phyloP scores from a whole-genome alignment of 176 grass and related monocot genomes.

The Rhynchospora tenuis region DNA sequence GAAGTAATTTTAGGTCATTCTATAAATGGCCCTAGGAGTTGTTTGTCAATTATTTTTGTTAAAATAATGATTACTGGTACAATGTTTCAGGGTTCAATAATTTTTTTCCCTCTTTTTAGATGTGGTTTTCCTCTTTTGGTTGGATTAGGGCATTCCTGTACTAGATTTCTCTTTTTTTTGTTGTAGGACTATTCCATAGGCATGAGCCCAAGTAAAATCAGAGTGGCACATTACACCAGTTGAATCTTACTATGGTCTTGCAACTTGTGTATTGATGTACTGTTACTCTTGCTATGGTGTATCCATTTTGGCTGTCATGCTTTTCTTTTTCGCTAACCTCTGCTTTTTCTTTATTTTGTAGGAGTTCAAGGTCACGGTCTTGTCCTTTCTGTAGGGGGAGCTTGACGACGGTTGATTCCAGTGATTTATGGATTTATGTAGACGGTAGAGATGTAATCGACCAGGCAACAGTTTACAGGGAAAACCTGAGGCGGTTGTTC shows the following conservation, averaged over 20 bases:
- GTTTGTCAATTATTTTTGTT: not conserved
- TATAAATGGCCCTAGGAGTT: not conserved
- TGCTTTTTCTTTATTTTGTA: slow-evolving; percentile 27
- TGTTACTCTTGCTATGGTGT: not conserved
- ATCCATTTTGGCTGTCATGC: not conserved
- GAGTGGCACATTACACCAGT: not conserved
- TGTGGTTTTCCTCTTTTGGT: not conserved
- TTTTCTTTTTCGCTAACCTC: not conserved
- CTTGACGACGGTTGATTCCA: slow-evolving; percentile 62
- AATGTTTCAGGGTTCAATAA: not conserved
- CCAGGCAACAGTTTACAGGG: slow-evolving; percentile 49
- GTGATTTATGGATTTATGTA: slow-evolving; percentile 76
- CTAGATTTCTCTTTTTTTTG: not conserved
- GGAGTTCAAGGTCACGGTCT: slow-evolving; percentile 76
- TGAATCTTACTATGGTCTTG: not conserved
- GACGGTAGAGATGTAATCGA: slow-evolving; percentile 62
- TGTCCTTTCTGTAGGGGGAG: slow-evolving; percentile 84
- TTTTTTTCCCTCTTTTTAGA: not conserved
- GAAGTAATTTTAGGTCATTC: not conserved
- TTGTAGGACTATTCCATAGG: not conserved
- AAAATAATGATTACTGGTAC: not conserved
- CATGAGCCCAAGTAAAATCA: not conserved
- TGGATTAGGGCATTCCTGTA: not conserved
- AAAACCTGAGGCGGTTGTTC: slow-evolving; percentile 66
- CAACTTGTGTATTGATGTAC: not conserved